A percentile compares a stretch with the other conserved stretches of the same genome.
These are phyloP conservation scores for Spongiforma sp. DNA, from an alignment of 1,284 basidiomycete genomes.

Conservation along the genomic window DNA sequence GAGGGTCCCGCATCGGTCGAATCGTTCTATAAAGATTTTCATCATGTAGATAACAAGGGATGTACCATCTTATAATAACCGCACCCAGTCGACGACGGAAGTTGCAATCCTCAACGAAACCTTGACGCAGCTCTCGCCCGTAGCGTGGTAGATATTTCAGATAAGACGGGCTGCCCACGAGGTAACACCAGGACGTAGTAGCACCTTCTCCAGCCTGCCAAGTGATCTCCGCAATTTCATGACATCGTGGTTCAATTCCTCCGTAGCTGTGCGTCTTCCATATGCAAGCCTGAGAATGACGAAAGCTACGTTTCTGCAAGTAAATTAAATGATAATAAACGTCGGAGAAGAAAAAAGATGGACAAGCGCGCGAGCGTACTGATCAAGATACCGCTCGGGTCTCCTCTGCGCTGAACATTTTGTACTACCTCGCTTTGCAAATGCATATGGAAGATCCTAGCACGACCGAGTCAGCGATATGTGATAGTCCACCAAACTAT, in stretches of 20 bases:
- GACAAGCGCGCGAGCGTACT: slow-evolving; percentile 5
- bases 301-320: slow-evolving; percentile 9
- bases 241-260: slow-evolving; percentile 11
- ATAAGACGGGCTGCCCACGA: slow-evolving; percentile 14
- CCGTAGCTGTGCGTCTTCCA: slow-evolving; percentile 4
- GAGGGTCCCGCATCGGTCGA: slow-evolving; percentile 11
- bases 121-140: slow-evolving; percentile 5
- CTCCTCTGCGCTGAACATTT: slow-evolving; percentile 1
- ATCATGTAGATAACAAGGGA: not conserved
- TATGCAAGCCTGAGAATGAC: slow-evolving; percentile 16
- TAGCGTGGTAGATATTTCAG: slow-evolving; percentile 20
- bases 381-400: slow-evolving; percentile 3
- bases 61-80: slow-evolving; percentile 14
- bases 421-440: slow-evolving; percentile 9
- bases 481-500: not conserved
- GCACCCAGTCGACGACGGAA: slow-evolving; percentile 6
- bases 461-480: not conserved
- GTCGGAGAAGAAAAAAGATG: not conserved
- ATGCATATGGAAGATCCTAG: slow-evolving; percentile 15
- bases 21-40: slow-evolving; percentile 4
- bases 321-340: not conserved
- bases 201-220: not conserved
- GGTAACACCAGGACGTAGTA: slow-evolving; percentile 12
- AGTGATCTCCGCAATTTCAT: not conserved
- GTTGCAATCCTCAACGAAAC: slow-evolving; percentile 9